Percentiles rank a stretch among this genome's conserved stretches.
phyloP scores from a whole-genome alignment of 768 basidiomycete species.

The Baorangia bicolor region DNA sequence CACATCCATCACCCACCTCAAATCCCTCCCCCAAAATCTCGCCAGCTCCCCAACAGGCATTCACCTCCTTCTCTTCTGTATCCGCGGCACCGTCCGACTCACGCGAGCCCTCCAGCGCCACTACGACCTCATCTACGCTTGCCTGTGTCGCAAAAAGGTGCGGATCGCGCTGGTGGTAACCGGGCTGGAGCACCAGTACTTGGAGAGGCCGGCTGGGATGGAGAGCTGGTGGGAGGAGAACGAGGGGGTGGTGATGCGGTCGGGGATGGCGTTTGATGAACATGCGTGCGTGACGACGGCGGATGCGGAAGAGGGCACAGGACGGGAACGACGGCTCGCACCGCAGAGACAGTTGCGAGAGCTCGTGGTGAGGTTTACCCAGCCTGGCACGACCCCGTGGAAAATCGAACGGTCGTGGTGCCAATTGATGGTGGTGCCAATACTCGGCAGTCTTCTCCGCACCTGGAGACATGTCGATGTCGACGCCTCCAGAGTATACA shows the following conservation, averaged over 20 bases:
- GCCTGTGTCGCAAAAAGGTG: background rate
- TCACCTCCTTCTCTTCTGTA: slow-evolving; percentile 2
- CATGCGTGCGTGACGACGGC: slow-evolving; percentile 1
- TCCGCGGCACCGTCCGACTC: background rate
- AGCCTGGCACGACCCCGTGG: background rate
- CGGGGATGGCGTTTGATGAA: background rate
- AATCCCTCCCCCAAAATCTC: background rate
- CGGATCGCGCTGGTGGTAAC: slow-evolving; percentile 6
- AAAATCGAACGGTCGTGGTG: background rate
- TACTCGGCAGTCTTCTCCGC: background rate
- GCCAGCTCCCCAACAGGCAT: background rate
- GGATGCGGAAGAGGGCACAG: background rate
- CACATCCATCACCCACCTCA: background rate
- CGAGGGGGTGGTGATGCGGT: background rate
- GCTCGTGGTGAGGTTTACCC: background rate
- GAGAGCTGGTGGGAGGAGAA: slow-evolving; percentile 2
- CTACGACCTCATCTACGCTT: background rate
- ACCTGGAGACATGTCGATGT: background rate
- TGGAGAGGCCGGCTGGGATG: background rate
- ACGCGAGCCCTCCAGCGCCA: background rate
- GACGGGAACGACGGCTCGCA: background rate
- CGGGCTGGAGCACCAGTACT: background rate
- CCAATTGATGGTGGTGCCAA: background rate
- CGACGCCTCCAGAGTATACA: background rate
- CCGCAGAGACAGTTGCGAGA: background rate